Base-by-base conservation (phyloP, 345 rosid species). In the Salix arbutifolia region DNA sequence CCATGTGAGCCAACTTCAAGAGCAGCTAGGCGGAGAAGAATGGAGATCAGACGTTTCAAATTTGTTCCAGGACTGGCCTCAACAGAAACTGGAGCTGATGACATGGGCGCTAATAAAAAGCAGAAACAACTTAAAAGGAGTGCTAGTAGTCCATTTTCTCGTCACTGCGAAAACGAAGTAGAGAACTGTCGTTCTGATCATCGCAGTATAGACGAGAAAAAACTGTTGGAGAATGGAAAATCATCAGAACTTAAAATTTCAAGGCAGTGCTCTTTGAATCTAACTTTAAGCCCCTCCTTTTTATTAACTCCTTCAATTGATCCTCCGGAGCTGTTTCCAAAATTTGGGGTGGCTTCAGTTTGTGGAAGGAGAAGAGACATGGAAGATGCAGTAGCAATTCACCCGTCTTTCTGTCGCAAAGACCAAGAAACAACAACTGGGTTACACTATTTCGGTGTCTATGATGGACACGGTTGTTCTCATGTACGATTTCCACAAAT, bases 321-420 rank as follows among this genome's bases (percentile, higher is more conserved):
- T 67, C 28, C 16, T 67, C n/a, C 7, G 3, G 65, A 72, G 1
- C 42, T 62, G 11, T 38, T 77, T 42, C 94, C 91, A 3, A 90
- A 86, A 79, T 92, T 80, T 81, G 98, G 98, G 31, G 81, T 83
- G 48, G 80, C 97, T 37, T 92, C 95, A 0, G 91, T 91, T 4
- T 91, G 97, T 68, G 98, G 98, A 9, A 83, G 96, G 71, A 84
- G 97, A 66, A 84, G 97, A 81, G 97, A 90, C 33, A 94, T 94
- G 97, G 98, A 94, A 73, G 98, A 94, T 72, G 86, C 95, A 10
- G 94, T 92, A 4, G 83, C 92, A 35, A 61, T 85, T 69, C 85
- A 81, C 30, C 95, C 95, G 0, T 91, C 71, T 16, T 88, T 94
- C 68, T 79, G 56, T 61, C 76, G 78, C 53, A 73, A 62, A 19